A percentile compares a stretch with the other conserved stretches of the same genome.
These are phyloP conservation scores for Gracilaria vermiculophylla DNA, from an alignment of 23 red algal genomes.

Conservation along the genomic window DNA sequence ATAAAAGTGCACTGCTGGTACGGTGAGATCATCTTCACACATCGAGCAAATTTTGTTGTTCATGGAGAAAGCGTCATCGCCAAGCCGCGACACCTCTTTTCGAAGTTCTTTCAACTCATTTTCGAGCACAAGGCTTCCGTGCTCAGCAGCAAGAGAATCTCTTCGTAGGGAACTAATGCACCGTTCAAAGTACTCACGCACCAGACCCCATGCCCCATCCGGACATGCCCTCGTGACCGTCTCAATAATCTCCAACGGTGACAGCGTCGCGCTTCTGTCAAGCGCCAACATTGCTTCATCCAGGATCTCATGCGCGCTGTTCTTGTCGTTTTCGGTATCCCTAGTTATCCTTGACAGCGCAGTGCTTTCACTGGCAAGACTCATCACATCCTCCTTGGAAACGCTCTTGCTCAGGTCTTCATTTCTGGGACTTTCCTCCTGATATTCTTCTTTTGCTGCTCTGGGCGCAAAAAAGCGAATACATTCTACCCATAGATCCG, in stretches of 20 bases:
- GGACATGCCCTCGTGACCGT: conserved; percentile 23
- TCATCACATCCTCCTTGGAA: conserved; percentile 1
- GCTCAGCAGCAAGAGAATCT: conserved; percentile 47
- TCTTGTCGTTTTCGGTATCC: background rate
- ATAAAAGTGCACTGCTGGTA: conserved; percentile 73
- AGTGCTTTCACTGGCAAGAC: background rate
- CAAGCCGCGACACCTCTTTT: conserved; percentile 49
- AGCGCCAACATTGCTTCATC: conserved; percentile 79
- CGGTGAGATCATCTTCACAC: conserved; percentile 67
- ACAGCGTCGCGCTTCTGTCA: conserved; percentile 49
- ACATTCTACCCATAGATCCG: conserved; percentile 65
- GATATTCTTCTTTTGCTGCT: conserved; percentile 29
- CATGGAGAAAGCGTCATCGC: conserved; percentile 55
- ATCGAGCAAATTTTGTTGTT: conserved; percentile 47
- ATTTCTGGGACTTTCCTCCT: background rate
- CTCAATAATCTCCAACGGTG: conserved; percentile 69
- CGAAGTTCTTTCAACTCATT: conserved; percentile 36
- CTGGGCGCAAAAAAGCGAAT: conserved; percentile 51
- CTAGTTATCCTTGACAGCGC: background rate
- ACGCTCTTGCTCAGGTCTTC: background rate
- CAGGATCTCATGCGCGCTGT: conserved; percentile 35
- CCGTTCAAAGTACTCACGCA: conserved; percentile 76
- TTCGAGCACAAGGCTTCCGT: conserved; percentile 35
- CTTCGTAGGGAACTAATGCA: conserved; percentile 13
- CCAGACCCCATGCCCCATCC: conserved; percentile 55